These are phyloP conservation scores for Aureobasidium musti DNA, from an alignment of 2,329 filamentous ascomycete species.

Conservation along the genomic window DNA sequence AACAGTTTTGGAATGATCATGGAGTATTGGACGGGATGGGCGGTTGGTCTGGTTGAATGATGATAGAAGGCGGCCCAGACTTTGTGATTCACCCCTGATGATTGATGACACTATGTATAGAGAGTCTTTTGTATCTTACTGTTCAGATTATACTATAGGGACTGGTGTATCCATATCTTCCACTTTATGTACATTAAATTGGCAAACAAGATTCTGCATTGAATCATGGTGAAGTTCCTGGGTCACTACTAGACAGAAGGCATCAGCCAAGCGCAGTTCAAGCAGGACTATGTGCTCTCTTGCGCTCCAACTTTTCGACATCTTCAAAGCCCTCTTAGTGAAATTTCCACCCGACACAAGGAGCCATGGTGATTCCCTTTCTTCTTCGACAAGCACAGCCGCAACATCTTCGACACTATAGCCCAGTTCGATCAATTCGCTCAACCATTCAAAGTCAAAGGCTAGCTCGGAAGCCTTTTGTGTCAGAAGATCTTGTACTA, in stretches of 20 bases:
- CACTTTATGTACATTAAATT: no score
- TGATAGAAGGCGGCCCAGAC: neutral
- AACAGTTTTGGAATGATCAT: constrained; percentile 18
- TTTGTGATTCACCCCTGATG: neutral
- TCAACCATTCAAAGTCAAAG: constrained; percentile 12
- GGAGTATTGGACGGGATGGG: constrained; percentile 21
- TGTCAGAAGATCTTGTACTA: neutral
- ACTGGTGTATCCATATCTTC: no score
- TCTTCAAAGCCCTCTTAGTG: neutral
- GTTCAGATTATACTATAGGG: no score
- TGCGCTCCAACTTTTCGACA: neutral
- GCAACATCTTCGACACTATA: neutral
- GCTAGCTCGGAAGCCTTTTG: neutral
- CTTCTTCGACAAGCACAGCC: neutral
- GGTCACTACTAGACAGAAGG: no score
- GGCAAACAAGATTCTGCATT: no score
- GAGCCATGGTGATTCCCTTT: neutral
- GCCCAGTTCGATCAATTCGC: neutral
- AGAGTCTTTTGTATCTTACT: neutral
- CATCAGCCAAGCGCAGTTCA: no score
- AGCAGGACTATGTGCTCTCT: neutral
- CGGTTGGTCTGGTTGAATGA: constrained; percentile 10
- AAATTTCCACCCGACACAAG: constrained; percentile 8
- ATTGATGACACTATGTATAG: neutral
- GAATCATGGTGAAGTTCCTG: no score